Evolutionary conservation across 768 basidiomycete species (phyloP), one percentile per base, ranked within the genome.

Genomic region (Auricularia heimuer): DNA sequence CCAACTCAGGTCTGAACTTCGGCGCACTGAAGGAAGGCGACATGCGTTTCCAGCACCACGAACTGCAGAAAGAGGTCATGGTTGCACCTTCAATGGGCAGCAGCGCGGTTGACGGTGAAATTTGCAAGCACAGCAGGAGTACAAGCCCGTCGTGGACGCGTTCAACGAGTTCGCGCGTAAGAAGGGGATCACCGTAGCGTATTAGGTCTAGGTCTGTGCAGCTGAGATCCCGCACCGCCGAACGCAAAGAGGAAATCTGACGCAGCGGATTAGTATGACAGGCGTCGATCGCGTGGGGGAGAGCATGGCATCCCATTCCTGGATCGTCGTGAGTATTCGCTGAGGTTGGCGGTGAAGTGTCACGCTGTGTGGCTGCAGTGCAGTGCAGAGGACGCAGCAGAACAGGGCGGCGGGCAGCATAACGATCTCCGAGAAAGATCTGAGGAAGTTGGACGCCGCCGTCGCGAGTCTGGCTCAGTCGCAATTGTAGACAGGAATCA

Each of bases 321-420:
- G 82, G 82, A 0, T 77, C 77, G n/a, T 77, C 77, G 77, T 78
- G 64, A 60, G 75, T 75, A 44, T 18, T 44, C 11, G 18, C 44
- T 45, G 29, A 29, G 3, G 29, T 2, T 29, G 29, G 29, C 29
- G 2, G 29, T 29, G 29, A 29, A 29, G 29, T 3, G 2, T 29
- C 29, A 29, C 0, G 29, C 12, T 14, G 3, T 8, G 39, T 42
- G 18, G 51, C 70, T 74, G 61, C 71, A 76, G 1, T 75, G 81
- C 39, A 7, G 39, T 42, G 39, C 7, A 14, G 8, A 42, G 39
- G 39, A 42, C 39, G 39, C 39, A 42, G 54, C 80, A 85, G 68
- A 82, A 82, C 61, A 71, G 79, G 62, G 70, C 70, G n/a, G 80
- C 78, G 0, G 78, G 77, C 36, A 73, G 80, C 42, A 70, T 85